Percentiles rank a stretch among this genome's conserved stretches.
Conservation (phyloP, 2,329 filamentous ascomycete species). For the Sporothrix mexicana region DNA sequence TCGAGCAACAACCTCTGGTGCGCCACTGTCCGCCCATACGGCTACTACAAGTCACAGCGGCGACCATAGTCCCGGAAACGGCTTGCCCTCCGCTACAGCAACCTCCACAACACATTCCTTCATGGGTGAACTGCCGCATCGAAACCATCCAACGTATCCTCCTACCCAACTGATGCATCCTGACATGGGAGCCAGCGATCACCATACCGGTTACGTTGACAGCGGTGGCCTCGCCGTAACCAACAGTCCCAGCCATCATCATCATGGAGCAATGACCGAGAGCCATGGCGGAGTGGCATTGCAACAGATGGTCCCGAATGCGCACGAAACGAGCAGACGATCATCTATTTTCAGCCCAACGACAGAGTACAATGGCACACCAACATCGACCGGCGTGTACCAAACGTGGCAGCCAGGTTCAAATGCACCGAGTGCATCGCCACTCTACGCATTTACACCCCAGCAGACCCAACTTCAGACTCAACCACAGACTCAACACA, state of each 20-base stretch:
- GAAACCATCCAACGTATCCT: slow-evolving; percentile 48
- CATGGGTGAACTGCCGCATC: slow-evolving; percentile 53
- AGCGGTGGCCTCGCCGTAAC: slow-evolving; percentile 45
- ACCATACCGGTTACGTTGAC: slow-evolving; percentile 50
- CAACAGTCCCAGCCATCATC: slow-evolving; percentile 40
- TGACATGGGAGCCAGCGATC: slow-evolving; percentile 50
- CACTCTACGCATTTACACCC: slow-evolving; percentile 55
- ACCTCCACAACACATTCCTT: slow-evolving; percentile 38
- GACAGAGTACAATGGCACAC: slow-evolving; percentile 54
- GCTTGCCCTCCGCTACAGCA: slow-evolving; percentile 21
- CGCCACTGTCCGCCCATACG: slow-evolving; percentile 24
- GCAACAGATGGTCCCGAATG: slow-evolving; percentile 53
- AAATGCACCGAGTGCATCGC: slow-evolving; percentile 48
- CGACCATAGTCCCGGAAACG: slow-evolving; percentile 46
- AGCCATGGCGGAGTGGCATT: slow-evolving; percentile 49
- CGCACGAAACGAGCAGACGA: slow-evolving; percentile 55
- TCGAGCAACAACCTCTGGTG: slow-evolving; percentile 23
- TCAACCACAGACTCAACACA: slow-evolving; percentile 35
- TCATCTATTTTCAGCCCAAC: slow-evolving; percentile 52
- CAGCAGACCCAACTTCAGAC: slow-evolving; percentile 43
- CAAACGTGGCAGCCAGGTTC: slow-evolving; percentile 54
- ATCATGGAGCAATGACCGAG: neutral
- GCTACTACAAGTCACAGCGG: slow-evolving; percentile 41
- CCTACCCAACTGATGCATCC: slow-evolving; percentile 50
- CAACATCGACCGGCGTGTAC: slow-evolving; percentile 49